Evolutionary conservation across 2,329 filamentous ascomycete genomes (phyloP).

Genomic region (Hypoxylon rubiginosum): DNA sequence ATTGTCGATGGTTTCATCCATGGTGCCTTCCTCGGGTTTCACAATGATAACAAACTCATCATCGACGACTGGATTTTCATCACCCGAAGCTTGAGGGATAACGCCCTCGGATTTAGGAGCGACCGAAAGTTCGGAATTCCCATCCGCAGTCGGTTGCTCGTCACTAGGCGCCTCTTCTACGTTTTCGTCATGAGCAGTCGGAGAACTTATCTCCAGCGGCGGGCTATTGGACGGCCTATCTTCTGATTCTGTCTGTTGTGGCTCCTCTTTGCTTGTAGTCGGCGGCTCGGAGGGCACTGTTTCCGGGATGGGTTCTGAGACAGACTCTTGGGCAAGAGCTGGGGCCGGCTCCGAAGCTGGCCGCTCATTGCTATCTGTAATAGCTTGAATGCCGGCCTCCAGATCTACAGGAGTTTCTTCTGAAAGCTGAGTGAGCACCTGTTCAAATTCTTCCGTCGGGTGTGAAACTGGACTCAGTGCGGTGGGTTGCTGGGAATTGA

Average conservation of each 20-base stretch:
- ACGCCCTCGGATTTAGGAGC: background rate
- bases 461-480: too few species aligned
- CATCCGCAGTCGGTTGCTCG: background rate
- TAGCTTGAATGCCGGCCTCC: background rate
- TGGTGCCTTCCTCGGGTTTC: constrained; percentile 8
- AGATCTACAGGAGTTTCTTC: background rate
- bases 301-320: background rate
- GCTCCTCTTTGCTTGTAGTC: background rate
- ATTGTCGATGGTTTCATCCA: constrained; percentile 26
- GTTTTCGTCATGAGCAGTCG: background rate
- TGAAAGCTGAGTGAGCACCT: background rate
- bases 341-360: background rate
- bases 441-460: background rate
- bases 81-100: background rate
- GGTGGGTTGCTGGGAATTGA: background rate
- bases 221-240: background rate
- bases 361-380: background rate
- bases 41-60: constrained; percentile 36
- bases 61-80: constrained; percentile 4
- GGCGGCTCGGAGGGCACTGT: background rate
- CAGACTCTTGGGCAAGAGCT: background rate
- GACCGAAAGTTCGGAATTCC: background rate
- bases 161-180: background rate
- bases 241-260: background rate
- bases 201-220: background rate